A percentile compares a stretch with the other conserved stretches of the same genome.
These are phyloP conservation scores for Blastocystis sp. DNA, from an alignment of 352 stramenopile species.

Conservation along the genomic window DNA sequence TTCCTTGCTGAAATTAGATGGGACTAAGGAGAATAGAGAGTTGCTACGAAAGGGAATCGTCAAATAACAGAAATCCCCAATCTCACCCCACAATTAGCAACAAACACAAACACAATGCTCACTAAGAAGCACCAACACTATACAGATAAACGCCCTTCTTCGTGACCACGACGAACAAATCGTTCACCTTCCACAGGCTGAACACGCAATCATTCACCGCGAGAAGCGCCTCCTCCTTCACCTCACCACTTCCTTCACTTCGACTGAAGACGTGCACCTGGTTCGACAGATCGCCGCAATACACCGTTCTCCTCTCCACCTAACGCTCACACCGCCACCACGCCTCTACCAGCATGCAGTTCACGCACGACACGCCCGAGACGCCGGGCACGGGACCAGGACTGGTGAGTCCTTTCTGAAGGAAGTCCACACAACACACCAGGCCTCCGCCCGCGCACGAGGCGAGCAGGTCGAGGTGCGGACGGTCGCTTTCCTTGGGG, in stretches of 20 bases:
- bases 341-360: conserved; percentile 14
- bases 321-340: not conserved
- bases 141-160: conserved; percentile 50
- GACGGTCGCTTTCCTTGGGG: not conserved
- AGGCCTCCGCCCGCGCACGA: conserved; percentile 12
- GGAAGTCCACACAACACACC: conserved; percentile 5
- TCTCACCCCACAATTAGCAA: too few species aligned
- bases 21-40: too few species aligned
- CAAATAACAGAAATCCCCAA: too few species aligned
- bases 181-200: not conserved
- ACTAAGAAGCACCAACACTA: too few species aligned
- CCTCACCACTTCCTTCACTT: not conserved
- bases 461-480: conserved; percentile 16
- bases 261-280: conserved; percentile 17
- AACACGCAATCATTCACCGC: conserved; percentile 52
- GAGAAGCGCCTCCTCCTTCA: not conserved
- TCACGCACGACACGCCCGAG: not conserved
- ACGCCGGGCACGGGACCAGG: not conserved
- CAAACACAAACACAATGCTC: too few species aligned
- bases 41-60: too few species aligned
- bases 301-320: not conserved
- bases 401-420: not conserved
- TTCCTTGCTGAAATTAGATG: too few species aligned
- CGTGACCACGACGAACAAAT: conserved; percentile 15
- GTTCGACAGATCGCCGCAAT: conserved; percentile 31